phyloP scores from a whole-genome alignment of 108 stramenopile genomes.

The Epipyxis sp. region DNA sequence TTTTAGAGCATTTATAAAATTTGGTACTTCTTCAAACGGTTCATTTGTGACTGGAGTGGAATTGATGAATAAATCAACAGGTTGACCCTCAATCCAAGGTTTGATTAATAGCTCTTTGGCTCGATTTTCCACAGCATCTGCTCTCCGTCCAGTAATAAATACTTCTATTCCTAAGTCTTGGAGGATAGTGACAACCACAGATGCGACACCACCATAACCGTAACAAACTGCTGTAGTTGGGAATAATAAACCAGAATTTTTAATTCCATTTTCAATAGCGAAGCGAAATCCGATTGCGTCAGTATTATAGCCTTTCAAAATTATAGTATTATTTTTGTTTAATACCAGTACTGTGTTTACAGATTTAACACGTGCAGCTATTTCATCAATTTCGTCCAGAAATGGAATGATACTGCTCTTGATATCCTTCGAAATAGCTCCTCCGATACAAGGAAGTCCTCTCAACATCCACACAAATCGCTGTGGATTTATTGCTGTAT shows the following conservation, averaged over 20 bases:
- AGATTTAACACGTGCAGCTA: background rate
- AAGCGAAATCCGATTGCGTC: background rate
- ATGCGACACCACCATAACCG: conserved; percentile 7
- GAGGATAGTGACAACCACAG: background rate
- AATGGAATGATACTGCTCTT: background rate
- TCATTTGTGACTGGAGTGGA: background rate
- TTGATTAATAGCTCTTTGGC: background rate
- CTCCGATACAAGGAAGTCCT: conserved; percentile 6
- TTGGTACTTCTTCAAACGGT: background rate
- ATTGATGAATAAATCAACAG: conserved; percentile 8
- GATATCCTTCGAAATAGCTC: conserved; percentile 16
- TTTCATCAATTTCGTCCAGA: background rate
- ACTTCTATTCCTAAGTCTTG: background rate
- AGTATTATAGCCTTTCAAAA: background rate
- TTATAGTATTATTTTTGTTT: background rate
- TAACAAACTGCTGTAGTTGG: conserved; percentile 3
- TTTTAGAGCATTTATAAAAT: background rate
- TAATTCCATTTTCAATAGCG: background rate
- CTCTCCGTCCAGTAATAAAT: background rate
- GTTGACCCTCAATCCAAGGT: background rate
- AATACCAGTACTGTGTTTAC: conserved; percentile 4
- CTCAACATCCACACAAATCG: background rate
- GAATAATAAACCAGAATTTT: background rate
- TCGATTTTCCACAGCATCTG: background rate
- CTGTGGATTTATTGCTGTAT: background rate